Percentiles rank a stretch among this genome's conserved stretches.
Evolutionary conservation across 345 rosid genomes (phyloP).

Genomic region (Psidium friedrichsthalianum): DNA sequence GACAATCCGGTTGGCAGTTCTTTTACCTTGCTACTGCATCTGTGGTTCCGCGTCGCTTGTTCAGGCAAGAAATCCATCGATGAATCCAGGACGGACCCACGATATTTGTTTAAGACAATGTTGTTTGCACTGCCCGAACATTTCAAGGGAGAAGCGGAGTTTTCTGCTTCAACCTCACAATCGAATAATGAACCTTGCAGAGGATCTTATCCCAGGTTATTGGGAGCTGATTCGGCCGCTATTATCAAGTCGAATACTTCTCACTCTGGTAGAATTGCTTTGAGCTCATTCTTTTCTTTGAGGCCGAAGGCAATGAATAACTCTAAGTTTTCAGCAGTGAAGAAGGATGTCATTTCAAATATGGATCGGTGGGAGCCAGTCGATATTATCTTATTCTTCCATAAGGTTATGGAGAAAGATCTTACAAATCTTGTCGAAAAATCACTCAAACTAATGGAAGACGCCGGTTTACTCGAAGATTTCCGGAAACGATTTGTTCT

Average conservation of each 20-base stretch:
- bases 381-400: slow-evolving; percentile 67
- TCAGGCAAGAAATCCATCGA: slow-evolving; percentile 48
- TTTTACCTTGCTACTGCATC: slow-evolving; percentile 42
- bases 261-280: slow-evolving; percentile 35
- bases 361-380: slow-evolving; percentile 39
- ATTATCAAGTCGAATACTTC: slow-evolving; percentile 17
- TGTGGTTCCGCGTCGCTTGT: slow-evolving; percentile 52
- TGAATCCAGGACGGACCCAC: slow-evolving; percentile 37
- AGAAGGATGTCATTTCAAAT: slow-evolving; percentile 13
- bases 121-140: slow-evolving; percentile 17
- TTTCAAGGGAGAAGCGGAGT: slow-evolving; percentile 6
- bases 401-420: slow-evolving; percentile 74
- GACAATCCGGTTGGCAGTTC: slow-evolving; percentile 16
- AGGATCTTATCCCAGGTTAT: slow-evolving; percentile 8
- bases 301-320: slow-evolving; percentile 11
- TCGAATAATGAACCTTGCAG: slow-evolving; percentile 9
- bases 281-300: slow-evolving; percentile 22
- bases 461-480: slow-evolving; percentile 37
- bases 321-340: slow-evolving; percentile 16
- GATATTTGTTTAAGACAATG: slow-evolving; percentile 30
- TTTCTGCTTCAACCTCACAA: neutral
- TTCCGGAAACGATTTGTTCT: slow-evolving; percentile 45
- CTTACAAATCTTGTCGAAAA: slow-evolving; percentile 52
- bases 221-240: slow-evolving; percentile 6
- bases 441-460: slow-evolving; percentile 40